Conservation (phyloP, 2,329 filamentous ascomycete species). For the Xylariaceae sp. region DNA sequence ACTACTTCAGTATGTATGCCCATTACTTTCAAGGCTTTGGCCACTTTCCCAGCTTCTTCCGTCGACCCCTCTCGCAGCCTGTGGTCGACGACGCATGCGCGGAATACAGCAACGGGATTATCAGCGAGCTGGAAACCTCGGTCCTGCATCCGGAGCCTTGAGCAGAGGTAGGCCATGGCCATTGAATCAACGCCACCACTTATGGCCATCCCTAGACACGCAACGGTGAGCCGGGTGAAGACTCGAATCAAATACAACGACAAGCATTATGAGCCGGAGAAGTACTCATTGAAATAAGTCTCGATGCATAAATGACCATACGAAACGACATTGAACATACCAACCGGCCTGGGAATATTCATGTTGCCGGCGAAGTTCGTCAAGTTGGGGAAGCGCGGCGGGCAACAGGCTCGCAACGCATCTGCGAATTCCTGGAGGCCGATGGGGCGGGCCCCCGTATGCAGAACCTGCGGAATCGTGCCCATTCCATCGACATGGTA, state of each 20-base stretch:
- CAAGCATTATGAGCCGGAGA: too few species aligned
- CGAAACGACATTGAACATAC: constrained; percentile 29
- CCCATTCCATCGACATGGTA: constrained; percentile 36
- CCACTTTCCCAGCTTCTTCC: constrained; percentile 49
- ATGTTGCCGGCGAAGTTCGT: constrained; percentile 25
- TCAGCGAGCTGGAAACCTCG: constrained; percentile 40
- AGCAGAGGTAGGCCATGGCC: constrained; percentile 78
- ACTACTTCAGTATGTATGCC: constrained; percentile 28
- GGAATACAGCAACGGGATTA: constrained; percentile 39
- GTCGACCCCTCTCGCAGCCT: constrained; percentile 48
- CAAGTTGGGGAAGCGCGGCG: constrained; percentile 43
- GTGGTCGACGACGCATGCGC: constrained; percentile 56
- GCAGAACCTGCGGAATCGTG: constrained; percentile 36
- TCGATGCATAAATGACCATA: too few species aligned
- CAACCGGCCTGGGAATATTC: constrained; percentile 37
- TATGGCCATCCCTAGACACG: constrained; percentile 63
- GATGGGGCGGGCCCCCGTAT: constrained; percentile 39
- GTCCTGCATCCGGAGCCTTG: constrained; percentile 36
- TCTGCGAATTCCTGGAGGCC: constrained; percentile 40
- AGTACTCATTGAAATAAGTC: too few species aligned
- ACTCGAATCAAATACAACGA: too few species aligned
- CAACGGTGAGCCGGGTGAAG: too few species aligned
- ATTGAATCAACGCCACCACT: constrained; percentile 98
- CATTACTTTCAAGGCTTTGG: constrained; percentile 31
- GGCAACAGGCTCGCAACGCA: constrained; percentile 47